Percentiles rank a stretch among this genome's conserved stretches.
Evolutionary conservation across 306 rosid species (phyloP).

Genomic region (Carpinus fangiana): DNA sequence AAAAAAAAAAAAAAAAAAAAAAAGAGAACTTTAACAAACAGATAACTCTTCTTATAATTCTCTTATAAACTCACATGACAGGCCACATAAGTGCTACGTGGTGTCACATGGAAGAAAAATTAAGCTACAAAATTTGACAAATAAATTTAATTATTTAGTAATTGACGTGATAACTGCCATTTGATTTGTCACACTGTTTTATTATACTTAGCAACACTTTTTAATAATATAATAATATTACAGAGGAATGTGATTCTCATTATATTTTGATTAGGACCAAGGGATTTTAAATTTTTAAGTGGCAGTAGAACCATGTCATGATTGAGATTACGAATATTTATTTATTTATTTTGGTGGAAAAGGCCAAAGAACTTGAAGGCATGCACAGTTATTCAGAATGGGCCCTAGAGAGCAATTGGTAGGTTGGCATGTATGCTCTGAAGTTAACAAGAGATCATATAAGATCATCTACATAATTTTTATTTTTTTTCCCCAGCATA

Average conservation of each 20-base stretch:
- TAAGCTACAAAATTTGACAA: too few relatives aligned
- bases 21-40: too few relatives aligned
- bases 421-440: slow-evolving; percentile 28
- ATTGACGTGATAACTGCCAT: too few relatives aligned
- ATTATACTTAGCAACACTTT: too few relatives aligned
- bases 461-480: slow-evolving; percentile 28
- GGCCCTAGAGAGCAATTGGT: slow-evolving; percentile 34
- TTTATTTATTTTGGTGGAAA: neutral
- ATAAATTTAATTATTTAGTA: too few relatives aligned
- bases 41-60: too few relatives aligned
- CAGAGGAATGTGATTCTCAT: neutral
- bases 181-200: too few relatives aligned
- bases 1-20: too few relatives aligned
- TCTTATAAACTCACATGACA: too few relatives aligned
- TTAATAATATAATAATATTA: too few relatives aligned
- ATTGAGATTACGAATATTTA: neutral
- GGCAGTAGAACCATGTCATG: neutral
- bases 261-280: neutral
- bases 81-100: too few relatives aligned
- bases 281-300: neutral
- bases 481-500: neutral
- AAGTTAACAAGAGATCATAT: slow-evolving; percentile 25
- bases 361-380: slow-evolving; percentile 16
- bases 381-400: slow-evolving; percentile 18
- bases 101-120: too few relatives aligned